Evolutionary conservation across 345 rosid genomes (phyloP).

Genomic region (Citrus mangshanensis): DNA sequence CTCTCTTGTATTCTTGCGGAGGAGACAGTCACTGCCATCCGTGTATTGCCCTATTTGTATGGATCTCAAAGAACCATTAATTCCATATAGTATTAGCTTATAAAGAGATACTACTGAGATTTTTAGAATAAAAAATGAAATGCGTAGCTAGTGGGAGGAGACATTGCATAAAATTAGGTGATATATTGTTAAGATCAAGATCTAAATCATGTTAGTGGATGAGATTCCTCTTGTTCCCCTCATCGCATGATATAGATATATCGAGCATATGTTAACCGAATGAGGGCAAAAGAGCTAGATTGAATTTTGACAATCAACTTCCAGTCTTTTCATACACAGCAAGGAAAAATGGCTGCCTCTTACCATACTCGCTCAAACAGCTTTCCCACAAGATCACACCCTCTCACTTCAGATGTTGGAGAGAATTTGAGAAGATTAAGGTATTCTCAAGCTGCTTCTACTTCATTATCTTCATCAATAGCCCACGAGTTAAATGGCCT

Average conservation of each 20-base stretch:
- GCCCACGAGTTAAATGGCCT: conserved; percentile 19
- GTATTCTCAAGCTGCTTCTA: conserved; percentile 2
- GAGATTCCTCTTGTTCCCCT: too few relatives aligned
- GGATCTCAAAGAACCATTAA: neutral
- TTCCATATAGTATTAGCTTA: neutral
- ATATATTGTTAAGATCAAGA: neutral
- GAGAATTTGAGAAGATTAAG: conserved; percentile 26
- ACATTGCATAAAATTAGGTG: neutral
- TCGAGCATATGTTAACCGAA: neutral
- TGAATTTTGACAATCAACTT: neutral
- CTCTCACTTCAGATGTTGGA: conserved; percentile 30
- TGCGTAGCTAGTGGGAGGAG: neutral
- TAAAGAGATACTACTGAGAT: neutral
- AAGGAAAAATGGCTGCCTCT: conserved; percentile 24
- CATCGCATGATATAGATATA: neutral
- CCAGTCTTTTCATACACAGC: neutral
- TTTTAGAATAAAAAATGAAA: neutral
- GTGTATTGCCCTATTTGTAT: neutral
- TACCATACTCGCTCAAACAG: conserved; percentile 50
- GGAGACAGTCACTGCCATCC: conserved; percentile 3
- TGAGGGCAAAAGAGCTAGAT: neutral
- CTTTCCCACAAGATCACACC: conserved; percentile 42
- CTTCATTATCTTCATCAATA: neutral
- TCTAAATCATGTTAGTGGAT: neutral
- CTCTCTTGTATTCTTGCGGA: neutral